Evolutionary conservation across 2,329 filamentous ascomycete genomes (phyloP), one percentile per base, ranked within the genome.

Genomic region (Clonostachys rhizophaga): DNA sequence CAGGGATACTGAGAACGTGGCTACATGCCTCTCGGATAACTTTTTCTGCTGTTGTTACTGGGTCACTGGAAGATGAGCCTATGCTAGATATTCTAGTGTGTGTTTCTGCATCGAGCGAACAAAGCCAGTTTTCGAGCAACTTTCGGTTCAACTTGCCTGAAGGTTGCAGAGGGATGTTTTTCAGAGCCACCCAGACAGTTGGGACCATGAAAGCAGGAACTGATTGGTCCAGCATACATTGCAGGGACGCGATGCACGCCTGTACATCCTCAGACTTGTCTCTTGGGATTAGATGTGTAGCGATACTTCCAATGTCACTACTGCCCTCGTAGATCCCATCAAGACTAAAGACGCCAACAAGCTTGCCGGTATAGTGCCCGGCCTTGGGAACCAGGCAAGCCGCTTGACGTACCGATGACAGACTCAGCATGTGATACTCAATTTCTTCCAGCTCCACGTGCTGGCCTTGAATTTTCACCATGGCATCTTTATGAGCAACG

Each of bases 381-480:
- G 36, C 17, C 10, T n/a, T 11, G 36, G 36, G 14, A 18, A n/a
- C 5, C 36, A 39, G 17, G 36, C 14, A n/a, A 39, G 36, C 36
- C 36, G 17, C 14, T 11, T 39, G 36, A 18, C 36, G 24, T 30
- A 30, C 35, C 14, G 24, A 30, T 9, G 24, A 30, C 3, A 30
- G 24, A 30, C 24, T 20, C 7, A 40, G 44, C n/a, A 61, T 42
- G 2, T 40, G 48, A 14, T 77, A 77, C 48, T 83, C 86, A 47
- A 95, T 86, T 59, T 95, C 90, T 1, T 81, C 79, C 11, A 91
- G 76, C 59, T 95, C 89, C 35, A 95, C 83, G 41, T 87, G 75
- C 54, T 92, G 87, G 0, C 90, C 90, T 42, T 88, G 79, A 10
- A 95, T 73, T 61, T 95, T 95, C 47, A 94, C 74, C 62, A 94